Conservation (phyloP, 805 yeast species). For the Lipomyces orientalis region DNA sequence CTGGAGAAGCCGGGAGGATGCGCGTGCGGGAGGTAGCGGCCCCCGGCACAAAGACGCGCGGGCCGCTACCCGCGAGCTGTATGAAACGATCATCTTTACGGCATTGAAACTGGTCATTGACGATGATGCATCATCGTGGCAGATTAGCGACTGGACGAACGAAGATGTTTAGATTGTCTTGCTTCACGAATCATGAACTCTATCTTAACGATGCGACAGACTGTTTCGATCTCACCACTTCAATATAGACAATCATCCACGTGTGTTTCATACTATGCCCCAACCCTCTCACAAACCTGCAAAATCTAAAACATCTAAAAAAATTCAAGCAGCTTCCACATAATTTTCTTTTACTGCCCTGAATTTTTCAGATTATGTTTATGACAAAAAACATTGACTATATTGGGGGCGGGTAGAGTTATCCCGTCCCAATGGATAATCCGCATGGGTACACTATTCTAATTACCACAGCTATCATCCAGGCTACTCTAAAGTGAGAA, state of each 20-base stretch:
- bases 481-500: no score
- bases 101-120: not conserved
- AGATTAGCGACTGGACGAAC: not conserved
- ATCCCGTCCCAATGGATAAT: no score
- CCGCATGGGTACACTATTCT: no score
- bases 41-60: not conserved
- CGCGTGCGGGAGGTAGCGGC: not conserved
- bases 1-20: constrained; percentile 2
- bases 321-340: no score
- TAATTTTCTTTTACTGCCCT: no score
- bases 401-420: no score
- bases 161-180: not conserved
- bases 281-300: no score
- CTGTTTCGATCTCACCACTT: not conserved
- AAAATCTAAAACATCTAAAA: no score
- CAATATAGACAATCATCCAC: not conserved
- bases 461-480: no score
- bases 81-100: not conserved
- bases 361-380: no score
- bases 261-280: no score
- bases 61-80: not conserved
- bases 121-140: not conserved
- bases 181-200: constrained; percentile 1
- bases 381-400: no score
- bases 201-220: not conserved